Evolutionary conservation across 805 yeast genomes (phyloP), one percentile per base, ranked within the genome.

Genomic region (Schizosaccharomyces osmophilus): DNA sequence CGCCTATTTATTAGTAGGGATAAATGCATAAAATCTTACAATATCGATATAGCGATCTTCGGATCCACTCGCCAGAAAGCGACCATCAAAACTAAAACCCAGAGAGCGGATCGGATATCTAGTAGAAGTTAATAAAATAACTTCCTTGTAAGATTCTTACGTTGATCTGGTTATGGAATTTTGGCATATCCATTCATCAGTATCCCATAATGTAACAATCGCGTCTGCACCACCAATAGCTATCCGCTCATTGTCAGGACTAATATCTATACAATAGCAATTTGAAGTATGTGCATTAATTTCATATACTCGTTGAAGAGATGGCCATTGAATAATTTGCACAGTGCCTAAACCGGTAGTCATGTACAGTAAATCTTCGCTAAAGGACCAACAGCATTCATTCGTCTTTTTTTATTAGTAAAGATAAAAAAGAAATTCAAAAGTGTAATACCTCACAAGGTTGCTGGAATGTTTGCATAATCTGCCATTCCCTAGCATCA

Each of bases 171-270:
- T 68, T 13, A 77, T 66, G 0, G 77, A 75, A 43, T 68, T 67
- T n/a, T 67, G 62, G 58, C 73, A 71, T 61, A 74, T 69, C 69
- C 79, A 69, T 32, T 73, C 72, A 1, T 67, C 63, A 6, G 77
- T 67, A 48, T 73, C 71, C 82, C 83, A 81, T 11, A 79, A 48
- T 22, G 80, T 74, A 5, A 79, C 74, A 22, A 77, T 73, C 31
- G 84, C 84, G 63, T 81, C 85, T 62, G 75, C 76, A 22, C 82
- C 73, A 0, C 85, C 87, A 1, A 76, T 76, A 2, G 77, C 75
- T 11, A 83, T 62, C 64, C 69, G 77, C 26, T 70, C 65, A 0
- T 83, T 87, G 60, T 73, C 67, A 3, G 83, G 82, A 65, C 80
- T 84, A 61, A 80, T 69, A 19, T 71, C 70, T 15, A 80, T 62